These are phyloP conservation scores for Crassisporium funariophilum DNA, from an alignment of 768 basidiomycete species.

Conservation along the genomic window DNA sequence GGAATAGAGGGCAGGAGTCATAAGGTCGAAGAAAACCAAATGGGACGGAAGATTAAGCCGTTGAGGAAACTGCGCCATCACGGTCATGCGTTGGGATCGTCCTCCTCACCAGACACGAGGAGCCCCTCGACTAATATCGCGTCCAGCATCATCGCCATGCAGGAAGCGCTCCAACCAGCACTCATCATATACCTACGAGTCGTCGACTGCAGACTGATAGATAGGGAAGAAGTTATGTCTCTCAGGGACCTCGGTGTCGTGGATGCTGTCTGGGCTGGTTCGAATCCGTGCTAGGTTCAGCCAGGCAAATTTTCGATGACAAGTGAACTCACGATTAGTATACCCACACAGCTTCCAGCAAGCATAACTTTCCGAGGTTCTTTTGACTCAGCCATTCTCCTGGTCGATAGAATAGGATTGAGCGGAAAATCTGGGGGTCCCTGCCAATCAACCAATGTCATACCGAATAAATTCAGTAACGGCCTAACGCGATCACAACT, in stretches of 20 bases:
- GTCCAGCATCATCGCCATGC: conserved; percentile 38
- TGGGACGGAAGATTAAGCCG: conserved; percentile 37
- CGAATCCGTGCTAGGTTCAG: conserved; percentile 8
- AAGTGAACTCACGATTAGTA: too few species aligned
- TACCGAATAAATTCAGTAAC: too few species aligned
- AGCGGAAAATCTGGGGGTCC: conserved; percentile 18
- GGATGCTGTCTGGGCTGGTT: conserved; percentile 35
- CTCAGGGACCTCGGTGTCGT: conserved; percentile 41
- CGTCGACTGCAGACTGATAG: conserved; percentile 41
- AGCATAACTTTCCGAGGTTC: too few species aligned
- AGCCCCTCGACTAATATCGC: conserved; percentile 24
- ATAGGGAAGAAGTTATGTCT: conserved; percentile 36
- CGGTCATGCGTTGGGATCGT: conserved; percentile 12
- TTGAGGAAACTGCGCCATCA: conserved; percentile 34
- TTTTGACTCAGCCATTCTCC: too few species aligned
- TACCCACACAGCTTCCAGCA: too few species aligned
- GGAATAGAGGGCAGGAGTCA: conserved; percentile 10
- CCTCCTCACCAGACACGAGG: conserved; percentile 7
- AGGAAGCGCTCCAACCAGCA: conserved; percentile 36
- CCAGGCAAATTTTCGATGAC: conserved; percentile 16
- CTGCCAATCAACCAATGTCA: too few species aligned
- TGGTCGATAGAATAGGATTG: conserved; percentile 14
- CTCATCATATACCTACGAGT: conserved; percentile 45
- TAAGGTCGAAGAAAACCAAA: conserved; percentile 13
- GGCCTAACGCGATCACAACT: too few species aligned